Evolutionary conservation across 192 early-diverging fungal genomes (phyloP).

Genomic region (Coemansia sp.): DNA sequence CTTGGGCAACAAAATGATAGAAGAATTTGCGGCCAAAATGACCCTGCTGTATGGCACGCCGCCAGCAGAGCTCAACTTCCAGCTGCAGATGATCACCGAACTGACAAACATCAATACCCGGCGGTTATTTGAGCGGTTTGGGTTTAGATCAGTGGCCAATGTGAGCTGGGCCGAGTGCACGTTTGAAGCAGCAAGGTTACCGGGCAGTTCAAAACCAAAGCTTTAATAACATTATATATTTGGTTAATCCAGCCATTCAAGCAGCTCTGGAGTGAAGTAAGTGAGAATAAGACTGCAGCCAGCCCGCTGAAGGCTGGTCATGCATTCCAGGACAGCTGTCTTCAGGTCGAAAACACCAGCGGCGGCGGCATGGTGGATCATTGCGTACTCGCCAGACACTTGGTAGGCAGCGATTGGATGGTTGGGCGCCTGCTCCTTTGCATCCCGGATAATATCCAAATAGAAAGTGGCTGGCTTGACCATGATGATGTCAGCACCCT

Average conservation of each 20-base stretch:
- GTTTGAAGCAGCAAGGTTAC: background rate
- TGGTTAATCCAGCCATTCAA: conserved; percentile 75
- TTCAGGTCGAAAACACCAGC: conserved; percentile 81
- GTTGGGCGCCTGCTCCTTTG: conserved; percentile 69
- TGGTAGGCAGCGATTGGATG: conserved; percentile 96
- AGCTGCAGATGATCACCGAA: conserved; percentile 5
- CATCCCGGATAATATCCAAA: conserved; percentile 91
- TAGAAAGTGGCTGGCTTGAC: conserved; percentile 97
- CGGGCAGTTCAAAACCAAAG: background rate
- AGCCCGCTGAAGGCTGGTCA: conserved; percentile 79
- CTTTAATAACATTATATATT: background rate
- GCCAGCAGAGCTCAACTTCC: background rate
- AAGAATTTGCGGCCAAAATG: background rate
- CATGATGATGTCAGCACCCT: conserved; percentile 97
- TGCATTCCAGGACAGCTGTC: conserved; percentile 80
- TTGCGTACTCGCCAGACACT: conserved; percentile 84
- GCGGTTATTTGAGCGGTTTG: conserved; percentile 2
- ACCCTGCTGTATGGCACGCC: background rate
- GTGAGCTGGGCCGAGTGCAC: conserved; percentile 9
- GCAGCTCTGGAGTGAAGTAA: conserved; percentile 90
- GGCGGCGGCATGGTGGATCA: conserved; percentile 81
- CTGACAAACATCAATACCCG: background rate
- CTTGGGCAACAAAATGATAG: conserved; percentile 1
- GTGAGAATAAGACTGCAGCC: conserved; percentile 93
- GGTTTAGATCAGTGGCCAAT: conserved; percentile 2